Evolutionary conservation across 73 alveolate species (phyloP), one percentile per base, ranked within the genome.

Genomic region (Paramecium pentaurelia): DNA sequence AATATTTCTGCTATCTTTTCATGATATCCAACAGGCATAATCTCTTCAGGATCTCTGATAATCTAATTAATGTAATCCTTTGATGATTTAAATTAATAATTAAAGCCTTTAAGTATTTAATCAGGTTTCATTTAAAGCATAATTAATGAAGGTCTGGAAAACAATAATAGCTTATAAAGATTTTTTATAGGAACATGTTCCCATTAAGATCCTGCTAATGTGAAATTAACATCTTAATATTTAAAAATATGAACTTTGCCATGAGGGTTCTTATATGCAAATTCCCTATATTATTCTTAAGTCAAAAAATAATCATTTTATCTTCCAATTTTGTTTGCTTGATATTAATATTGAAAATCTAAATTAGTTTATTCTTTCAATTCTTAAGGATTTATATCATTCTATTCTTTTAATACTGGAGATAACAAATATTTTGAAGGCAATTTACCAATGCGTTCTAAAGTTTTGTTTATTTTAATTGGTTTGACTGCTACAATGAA

Each of bases 201-300:
- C 73, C 59, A 89, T 40, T 70, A 71, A 1, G 94, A 71, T 11
- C 94, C 94, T 12, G 77, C 90, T 22, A 89, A 71, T 27, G 94
- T 89, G 42, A 89, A 71, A 11, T 89, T 60, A 4, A 83, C 75
- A 45, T 71, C 92, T 40, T 89, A 32, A 18, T 89, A 89, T 9
- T 89, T 83, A n/a, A 89, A 89, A 4, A 89, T 60, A 89, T 89
- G 86, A 27, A 89, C 94, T 89, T 83, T 89, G 1, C 94, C 94
- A 80, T 80, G 71, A 3, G 91, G 91, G 30, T 80, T 60, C 6
- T 25, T 49, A 9, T 49, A 27, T 2, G 75, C 49, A 80, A 32
- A 80, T 27, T 80, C 44, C 25, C 25, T 45, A 9, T 80, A 80
- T 27, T 80, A 4, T 3, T 40, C 18, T 3, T 28, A 14, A 2